phyloP scores from a whole-genome alignment of 1,284 basidiomycete genomes.

The Ustilago crameri region DNA sequence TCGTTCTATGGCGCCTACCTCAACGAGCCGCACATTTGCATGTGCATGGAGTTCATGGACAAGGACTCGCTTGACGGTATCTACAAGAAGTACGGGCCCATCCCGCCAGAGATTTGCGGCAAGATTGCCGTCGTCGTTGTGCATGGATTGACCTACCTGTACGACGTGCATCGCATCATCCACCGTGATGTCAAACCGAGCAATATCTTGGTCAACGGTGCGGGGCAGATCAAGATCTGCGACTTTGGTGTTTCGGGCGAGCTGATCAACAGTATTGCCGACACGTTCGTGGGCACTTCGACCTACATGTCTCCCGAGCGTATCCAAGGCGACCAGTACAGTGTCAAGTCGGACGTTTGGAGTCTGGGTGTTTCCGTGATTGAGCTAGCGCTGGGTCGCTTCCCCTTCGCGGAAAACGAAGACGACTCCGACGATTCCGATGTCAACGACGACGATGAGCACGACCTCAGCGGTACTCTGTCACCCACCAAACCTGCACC shows the following conservation, averaged over 20 bases:
- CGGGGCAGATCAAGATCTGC: slow-evolving; percentile 96
- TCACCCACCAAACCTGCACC: slow-evolving; percentile 55
- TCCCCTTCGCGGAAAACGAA: slow-evolving; percentile 76
- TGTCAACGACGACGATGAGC: slow-evolving; percentile 7
- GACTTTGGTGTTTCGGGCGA: slow-evolving; percentile 99
- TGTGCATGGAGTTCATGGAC: slow-evolving; percentile 99
- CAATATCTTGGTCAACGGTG: slow-evolving; percentile 93
- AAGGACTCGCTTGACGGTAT: slow-evolving; percentile 81
- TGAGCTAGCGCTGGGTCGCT: slow-evolving; percentile 90
- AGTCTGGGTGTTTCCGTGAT: slow-evolving; percentile 94
- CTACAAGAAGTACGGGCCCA: slow-evolving; percentile 90
- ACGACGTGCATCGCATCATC: slow-evolving; percentile 98
- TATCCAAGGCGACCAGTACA: slow-evolving; percentile 96
- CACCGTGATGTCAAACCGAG: slow-evolving; percentile 99
- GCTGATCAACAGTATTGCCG: slow-evolving; percentile 96
- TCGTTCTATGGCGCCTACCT: slow-evolving; percentile 96
- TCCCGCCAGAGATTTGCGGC: slow-evolving; percentile 87
- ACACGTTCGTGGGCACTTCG: slow-evolving; percentile 97
- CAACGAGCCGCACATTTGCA: slow-evolving; percentile 95
- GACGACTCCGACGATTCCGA: slow-evolving; percentile 32
- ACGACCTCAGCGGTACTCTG: slow-evolving; percentile 57
- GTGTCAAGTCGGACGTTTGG: slow-evolving; percentile 98
- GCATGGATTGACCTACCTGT: slow-evolving; percentile 94
- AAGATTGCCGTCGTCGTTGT: slow-evolving; percentile 92
- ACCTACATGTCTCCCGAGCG: slow-evolving; percentile 99